Percentiles rank a stretch among this genome's conserved stretches.
Conservation (phyloP, 2,329 filamentous ascomycete genomes). For the Monilinia fructigena region DNA sequence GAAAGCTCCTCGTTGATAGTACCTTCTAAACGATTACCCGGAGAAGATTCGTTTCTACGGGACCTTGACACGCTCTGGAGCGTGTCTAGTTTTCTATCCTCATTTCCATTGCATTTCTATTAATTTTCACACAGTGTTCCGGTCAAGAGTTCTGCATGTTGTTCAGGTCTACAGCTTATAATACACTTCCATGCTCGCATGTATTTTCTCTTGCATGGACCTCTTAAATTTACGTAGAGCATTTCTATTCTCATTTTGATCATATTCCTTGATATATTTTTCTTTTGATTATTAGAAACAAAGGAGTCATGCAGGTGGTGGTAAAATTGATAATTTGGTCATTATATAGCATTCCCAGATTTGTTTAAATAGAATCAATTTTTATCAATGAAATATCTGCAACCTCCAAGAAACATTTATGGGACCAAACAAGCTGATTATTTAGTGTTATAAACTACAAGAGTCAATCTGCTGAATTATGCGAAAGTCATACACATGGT, state of each 20-base stretch:
- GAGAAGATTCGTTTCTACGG: conserved; percentile 18
- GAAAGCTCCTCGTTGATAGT: conserved; percentile 18
- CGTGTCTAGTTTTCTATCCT: conserved; percentile 5
- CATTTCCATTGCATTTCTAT: not conserved
- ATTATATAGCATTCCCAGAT: not conserved
- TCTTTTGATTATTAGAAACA: not conserved
- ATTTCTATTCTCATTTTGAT: not conserved
- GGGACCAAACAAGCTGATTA: not conserved
- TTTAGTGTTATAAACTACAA: not conserved
- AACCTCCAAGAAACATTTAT: not conserved
- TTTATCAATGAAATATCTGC: not conserved
- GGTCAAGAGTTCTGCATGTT: not conserved
- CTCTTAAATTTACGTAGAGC: not conserved
- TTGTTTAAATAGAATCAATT: conserved; percentile 4
- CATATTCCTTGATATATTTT: not conserved
- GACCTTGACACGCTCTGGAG: conserved; percentile 18
- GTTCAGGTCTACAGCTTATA: not conserved
- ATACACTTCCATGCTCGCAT: not conserved
- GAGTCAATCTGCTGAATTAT: not conserved
- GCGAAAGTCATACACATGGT: not conserved
- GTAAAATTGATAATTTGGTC: not conserved
- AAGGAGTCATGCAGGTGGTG: not conserved
- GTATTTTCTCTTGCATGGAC: not conserved
- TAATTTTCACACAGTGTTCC: not conserved
- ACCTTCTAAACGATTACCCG: conserved; percentile 8